Evolutionary conservation across 1,139 yeast species (phyloP).

Genomic region (Diutina rugosa): DNA sequence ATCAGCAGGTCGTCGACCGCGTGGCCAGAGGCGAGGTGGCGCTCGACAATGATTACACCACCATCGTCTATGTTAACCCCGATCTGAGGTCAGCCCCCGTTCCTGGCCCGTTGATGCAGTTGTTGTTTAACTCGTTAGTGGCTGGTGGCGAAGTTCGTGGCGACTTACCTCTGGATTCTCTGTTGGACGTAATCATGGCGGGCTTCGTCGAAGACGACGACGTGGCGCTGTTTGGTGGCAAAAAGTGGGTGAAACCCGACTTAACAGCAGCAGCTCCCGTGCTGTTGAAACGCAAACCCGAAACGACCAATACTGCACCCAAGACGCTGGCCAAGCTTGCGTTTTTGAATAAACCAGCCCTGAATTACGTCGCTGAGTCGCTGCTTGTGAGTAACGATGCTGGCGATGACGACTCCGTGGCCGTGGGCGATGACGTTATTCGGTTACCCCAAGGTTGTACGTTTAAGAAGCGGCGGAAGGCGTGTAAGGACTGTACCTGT

Average conservation of each 20-base stretch:
- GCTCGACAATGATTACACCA: constrained; percentile 32
- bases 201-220: constrained; percentile 42
- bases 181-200: constrained; percentile 45
- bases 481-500: constrained; percentile 97
- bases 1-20: constrained; percentile 62
- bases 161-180: constrained; percentile 34
- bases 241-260: constrained; percentile 34
- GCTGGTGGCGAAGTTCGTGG: constrained; percentile 42
- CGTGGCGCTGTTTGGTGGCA: constrained; percentile 3
- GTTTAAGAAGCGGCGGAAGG: constrained; percentile 52
- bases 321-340: neutral
- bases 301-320: constrained; percentile 6
- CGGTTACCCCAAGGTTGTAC: constrained; percentile 30
- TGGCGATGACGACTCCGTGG: constrained; percentile 26
- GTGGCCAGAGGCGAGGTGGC: constrained; percentile 45
- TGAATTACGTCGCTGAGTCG: neutral
- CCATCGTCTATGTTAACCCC: constrained; percentile 50
- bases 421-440: constrained; percentile 13
- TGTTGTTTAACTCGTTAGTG: constrained; percentile 26
- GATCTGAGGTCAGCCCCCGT: constrained; percentile 25
- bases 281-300: constrained; percentile 15
- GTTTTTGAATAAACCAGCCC: neutral
- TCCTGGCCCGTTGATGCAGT: constrained; percentile 29
- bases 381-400: constrained; percentile 12
- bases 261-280: constrained; percentile 10